phyloP scores from a whole-genome alignment of 768 basidiomycete genomes.

The Xerocomellus intermedius region DNA sequence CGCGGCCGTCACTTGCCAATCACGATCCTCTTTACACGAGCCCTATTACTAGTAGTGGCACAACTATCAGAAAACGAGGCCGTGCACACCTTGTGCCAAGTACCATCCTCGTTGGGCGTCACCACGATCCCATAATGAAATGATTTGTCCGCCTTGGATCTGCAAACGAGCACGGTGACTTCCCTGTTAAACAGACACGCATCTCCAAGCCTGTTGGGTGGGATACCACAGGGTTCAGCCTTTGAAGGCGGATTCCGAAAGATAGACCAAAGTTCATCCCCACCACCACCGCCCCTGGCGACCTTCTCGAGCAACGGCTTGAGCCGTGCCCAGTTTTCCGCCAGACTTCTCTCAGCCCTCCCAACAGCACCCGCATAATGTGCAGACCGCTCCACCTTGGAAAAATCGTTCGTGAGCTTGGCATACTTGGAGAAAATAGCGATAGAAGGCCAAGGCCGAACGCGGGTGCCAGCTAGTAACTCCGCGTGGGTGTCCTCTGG shows the following conservation, averaged over 20 bases:
- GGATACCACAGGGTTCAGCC: background rate
- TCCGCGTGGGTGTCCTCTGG: background rate
- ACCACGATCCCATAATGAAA: slow-evolving; percentile 13
- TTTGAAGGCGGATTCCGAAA: background rate
- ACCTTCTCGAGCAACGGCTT: background rate
- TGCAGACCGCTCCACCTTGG: slow-evolving; percentile 2
- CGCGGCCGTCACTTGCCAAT: slow-evolving; percentile 1
- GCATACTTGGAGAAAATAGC: background rate
- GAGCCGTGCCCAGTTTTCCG: background rate
- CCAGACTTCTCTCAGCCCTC: slow-evolving; percentile 8
- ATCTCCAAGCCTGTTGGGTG: slow-evolving; percentile 9
- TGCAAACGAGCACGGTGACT: slow-evolving; percentile 3
- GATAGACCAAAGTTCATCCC: background rate
- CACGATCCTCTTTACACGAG: background rate
- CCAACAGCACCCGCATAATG: background rate
- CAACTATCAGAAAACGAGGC: slow-evolving; percentile 6
- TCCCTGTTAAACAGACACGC: slow-evolving; percentile 2
- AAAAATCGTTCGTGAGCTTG: slow-evolving; percentile 2
- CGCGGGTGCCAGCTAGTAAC: background rate
- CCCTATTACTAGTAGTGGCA: background rate
- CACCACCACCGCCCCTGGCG: background rate
- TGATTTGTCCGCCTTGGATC: slow-evolving; percentile 4
- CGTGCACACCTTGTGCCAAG: slow-evolving; percentile 13
- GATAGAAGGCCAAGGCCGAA: background rate
- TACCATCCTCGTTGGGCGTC: background rate